Percentiles rank a stretch among this genome's conserved stretches.
phyloP scores from a whole-genome alignment of 441 rosid genomes.

The Geranium incanum region DNA sequence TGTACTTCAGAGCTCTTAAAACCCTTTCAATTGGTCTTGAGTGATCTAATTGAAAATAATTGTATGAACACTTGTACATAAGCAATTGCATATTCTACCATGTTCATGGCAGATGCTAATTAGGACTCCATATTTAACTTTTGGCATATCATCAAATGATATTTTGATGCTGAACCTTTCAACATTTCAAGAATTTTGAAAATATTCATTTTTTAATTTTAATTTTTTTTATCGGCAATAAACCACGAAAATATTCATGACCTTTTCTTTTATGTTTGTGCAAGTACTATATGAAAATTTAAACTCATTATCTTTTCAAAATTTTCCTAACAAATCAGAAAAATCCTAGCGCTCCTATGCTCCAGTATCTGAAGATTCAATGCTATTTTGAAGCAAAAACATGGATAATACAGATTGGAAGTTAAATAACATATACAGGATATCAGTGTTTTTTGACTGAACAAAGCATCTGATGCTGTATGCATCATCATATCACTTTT shows the following conservation, averaged over 20 bases:
- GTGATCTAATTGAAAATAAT: neutral
- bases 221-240: too few relatives aligned
- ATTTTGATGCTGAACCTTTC: neutral
- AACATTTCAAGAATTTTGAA: too few relatives aligned
- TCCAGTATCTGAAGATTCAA: neutral
- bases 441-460: neutral
- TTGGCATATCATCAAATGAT: neutral
- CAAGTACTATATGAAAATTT: neutral
- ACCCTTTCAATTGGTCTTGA: neutral
- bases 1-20: neutral
- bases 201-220: too few relatives aligned
- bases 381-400: neutral
- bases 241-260: too few relatives aligned
- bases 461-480: neutral
- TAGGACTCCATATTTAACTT: neutral
- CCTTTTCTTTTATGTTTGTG: too few relatives aligned
- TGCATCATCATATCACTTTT: neutral
- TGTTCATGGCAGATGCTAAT: neutral
- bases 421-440: neutral
- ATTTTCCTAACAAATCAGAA: neutral
- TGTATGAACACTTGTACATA: neutral
- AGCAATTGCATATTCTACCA: neutral
- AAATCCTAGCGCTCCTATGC: neutral
- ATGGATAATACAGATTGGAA: neutral
- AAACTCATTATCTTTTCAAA: neutral